These are phyloP conservation scores for Herpotrichia juniperi DNA, from an alignment of 2,329 filamentous ascomycete genomes.

Conservation along the genomic window DNA sequence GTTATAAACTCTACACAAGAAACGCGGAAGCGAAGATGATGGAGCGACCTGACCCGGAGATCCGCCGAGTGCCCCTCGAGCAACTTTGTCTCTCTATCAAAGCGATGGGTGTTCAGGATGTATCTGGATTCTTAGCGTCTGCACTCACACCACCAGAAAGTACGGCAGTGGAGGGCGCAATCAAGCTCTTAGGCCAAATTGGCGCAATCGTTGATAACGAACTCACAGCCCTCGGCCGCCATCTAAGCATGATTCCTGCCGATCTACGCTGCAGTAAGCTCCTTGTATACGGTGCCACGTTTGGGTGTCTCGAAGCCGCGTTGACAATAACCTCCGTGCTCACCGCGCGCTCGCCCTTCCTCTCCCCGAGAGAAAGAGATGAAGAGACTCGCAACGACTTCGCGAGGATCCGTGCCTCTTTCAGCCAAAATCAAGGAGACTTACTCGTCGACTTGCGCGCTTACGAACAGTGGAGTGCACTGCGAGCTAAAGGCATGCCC, in stretches of 20 bases:
- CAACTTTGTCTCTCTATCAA: conserved; percentile 94
- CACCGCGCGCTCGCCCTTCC: conserved; percentile 86
- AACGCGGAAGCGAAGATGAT: conserved; percentile 82
- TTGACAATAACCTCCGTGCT: conserved; percentile 90
- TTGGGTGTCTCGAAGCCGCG: conserved; percentile 87
- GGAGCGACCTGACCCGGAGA: conserved; percentile 93
- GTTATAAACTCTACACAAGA: conserved; percentile 93
- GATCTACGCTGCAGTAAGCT: conserved; percentile 93
- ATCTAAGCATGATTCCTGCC: conserved; percentile 93
- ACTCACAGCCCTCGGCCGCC: conserved; percentile 87
- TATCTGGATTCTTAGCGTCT: conserved; percentile 79
- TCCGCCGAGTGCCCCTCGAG: conserved; percentile 88
- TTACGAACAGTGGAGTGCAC: conserved; percentile 80
- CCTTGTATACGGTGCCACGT: conserved; percentile 93
- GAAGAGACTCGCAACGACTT: conserved; percentile 83
- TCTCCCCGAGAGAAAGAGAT: conserved; percentile 82
- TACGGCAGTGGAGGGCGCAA: conserved; percentile 82
- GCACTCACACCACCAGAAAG: conserved; percentile 89
- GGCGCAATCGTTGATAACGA: conserved; percentile 86
- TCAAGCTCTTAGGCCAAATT: conserved; percentile 80
- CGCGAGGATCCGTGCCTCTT: conserved; percentile 75
- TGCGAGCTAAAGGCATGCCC: conserved; percentile 62
- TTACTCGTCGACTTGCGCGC: conserved; percentile 85
- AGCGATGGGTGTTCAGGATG: conserved; percentile 88
- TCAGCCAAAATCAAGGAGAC: conserved; percentile 81